phyloP scores from a whole-genome alignment of 371 early-diverging fungal species.

The Phascolomyces articulosus region DNA sequence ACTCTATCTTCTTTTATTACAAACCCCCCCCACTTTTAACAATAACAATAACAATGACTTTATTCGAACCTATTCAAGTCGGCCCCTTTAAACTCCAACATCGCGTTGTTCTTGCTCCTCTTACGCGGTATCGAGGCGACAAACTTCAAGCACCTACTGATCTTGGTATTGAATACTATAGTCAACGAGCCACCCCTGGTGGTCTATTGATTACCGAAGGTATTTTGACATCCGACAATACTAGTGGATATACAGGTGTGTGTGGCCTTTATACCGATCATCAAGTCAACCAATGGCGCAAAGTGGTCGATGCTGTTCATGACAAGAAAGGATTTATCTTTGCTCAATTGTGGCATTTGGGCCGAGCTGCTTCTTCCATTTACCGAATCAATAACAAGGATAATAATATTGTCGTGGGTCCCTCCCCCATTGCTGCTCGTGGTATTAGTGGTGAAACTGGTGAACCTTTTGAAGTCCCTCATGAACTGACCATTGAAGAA shows the following conservation, averaged over 20 bases:
- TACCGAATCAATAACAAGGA: constrained; percentile 15
- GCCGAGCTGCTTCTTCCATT: constrained; percentile 19
- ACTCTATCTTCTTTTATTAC: too few relatives aligned
- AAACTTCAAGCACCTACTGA: constrained; percentile 33
- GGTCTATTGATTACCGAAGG: constrained; percentile 65
- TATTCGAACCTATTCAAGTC: constrained; percentile 34
- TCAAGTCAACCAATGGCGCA: constrained; percentile 62
- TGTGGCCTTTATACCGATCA: constrained; percentile 54
- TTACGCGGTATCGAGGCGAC: constrained; percentile 51
- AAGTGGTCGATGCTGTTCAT: constrained; percentile 62
- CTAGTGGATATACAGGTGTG: constrained; percentile 35
- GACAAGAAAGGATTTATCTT: constrained; percentile 57
- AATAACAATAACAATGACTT: background rate
- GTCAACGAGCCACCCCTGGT: constrained; percentile 56
- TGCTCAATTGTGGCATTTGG: constrained; percentile 41
- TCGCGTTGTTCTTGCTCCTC: constrained; percentile 57
- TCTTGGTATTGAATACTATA: constrained; percentile 55
- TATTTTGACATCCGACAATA: constrained; percentile 42
- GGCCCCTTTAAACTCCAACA: constrained; percentile 38
- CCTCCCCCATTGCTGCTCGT: too few relatives aligned
- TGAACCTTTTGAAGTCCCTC: too few relatives aligned
- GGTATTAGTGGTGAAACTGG: constrained; percentile 23
- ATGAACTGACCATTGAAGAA: constrained; percentile 61
- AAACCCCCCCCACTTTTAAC: too few relatives aligned
- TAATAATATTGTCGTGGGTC: too few relatives aligned